Evolutionary conservation across 768 basidiomycete species (phyloP).

Genomic region (Kwoniella sp.): DNA sequence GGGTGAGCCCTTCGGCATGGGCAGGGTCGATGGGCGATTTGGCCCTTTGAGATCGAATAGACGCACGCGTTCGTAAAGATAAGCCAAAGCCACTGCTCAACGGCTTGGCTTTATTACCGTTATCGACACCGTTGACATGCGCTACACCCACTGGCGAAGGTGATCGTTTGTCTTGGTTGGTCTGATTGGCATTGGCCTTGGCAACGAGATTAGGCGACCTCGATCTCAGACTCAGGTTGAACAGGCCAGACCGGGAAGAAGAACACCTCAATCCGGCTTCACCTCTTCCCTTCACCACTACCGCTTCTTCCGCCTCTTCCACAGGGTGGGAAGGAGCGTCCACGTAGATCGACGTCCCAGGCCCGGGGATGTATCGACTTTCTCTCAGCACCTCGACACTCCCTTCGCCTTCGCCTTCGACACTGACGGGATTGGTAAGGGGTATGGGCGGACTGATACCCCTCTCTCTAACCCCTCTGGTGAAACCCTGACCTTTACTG

Average conservation of each 20-base stretch:
- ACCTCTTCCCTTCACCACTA: not conserved
- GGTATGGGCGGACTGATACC: conserved; percentile 24
- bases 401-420: not conserved
- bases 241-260: not conserved
- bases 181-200: too few relatives aligned
- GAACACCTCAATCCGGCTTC: not conserved
- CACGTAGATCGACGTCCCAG: not conserved
- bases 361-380: not conserved
- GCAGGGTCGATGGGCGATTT: not conserved
- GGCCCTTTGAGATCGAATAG: not conserved
- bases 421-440: not conserved
- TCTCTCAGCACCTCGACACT: not conserved
- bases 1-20: not conserved
- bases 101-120: not conserved
- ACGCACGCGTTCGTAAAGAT: not conserved
- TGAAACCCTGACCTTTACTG: not conserved
- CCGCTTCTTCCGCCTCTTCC: not conserved
- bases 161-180: too few relatives aligned
- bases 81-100: not conserved
- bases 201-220: not conserved
- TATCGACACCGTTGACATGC: too few relatives aligned
- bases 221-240: not conserved
- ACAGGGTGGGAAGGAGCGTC: not conserved
- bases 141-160: not conserved
- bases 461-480: not conserved